These are phyloP conservation scores for Chrysanthemum seticuspe DNA, from an alignment of 129 eudicot species.

Conservation along the genomic window DNA sequence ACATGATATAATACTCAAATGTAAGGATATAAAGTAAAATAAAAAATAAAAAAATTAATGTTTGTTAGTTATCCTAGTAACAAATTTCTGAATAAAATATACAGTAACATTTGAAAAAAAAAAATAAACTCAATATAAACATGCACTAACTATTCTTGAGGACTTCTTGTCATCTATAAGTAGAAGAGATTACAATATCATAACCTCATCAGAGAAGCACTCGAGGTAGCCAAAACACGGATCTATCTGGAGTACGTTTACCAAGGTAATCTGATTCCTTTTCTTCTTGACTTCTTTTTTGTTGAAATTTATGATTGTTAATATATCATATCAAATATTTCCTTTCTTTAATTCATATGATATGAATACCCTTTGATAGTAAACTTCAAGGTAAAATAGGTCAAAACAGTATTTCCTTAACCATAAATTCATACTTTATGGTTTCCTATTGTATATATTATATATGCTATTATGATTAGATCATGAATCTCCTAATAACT, in stretches of 20 bases:
- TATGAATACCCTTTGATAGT: not conserved
- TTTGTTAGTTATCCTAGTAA: slow-evolving; percentile 6
- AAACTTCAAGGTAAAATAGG: not conserved
- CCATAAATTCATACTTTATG: too few species aligned
- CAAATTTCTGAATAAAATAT: not conserved
- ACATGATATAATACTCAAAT: too few species aligned
- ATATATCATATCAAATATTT: not conserved
- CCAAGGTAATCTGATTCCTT: slow-evolving; percentile 22
- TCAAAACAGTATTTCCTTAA: not conserved
- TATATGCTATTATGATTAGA: too few species aligned
- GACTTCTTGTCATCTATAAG: slow-evolving; percentile 32
- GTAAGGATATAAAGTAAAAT: too few species aligned
- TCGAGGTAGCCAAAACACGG: slow-evolving; percentile 7
- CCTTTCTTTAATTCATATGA: not conserved
- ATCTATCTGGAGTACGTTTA: slow-evolving; percentile 4
- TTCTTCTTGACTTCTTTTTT: not conserved
- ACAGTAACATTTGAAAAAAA: not conserved
- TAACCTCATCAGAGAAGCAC: slow-evolving; percentile 2
- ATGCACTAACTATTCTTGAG: slow-evolving; percentile 1
- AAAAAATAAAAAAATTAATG: too few species aligned
- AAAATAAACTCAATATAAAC: not conserved
- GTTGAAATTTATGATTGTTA: too few species aligned
- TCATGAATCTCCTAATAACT: too few species aligned
- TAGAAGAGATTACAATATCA: slow-evolving; percentile 4
- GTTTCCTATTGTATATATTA: too few species aligned